These are phyloP conservation scores for Magnusiomyces ingens DNA, from an alignment of 1,139 yeast genomes.

Conservation along the genomic window DNA sequence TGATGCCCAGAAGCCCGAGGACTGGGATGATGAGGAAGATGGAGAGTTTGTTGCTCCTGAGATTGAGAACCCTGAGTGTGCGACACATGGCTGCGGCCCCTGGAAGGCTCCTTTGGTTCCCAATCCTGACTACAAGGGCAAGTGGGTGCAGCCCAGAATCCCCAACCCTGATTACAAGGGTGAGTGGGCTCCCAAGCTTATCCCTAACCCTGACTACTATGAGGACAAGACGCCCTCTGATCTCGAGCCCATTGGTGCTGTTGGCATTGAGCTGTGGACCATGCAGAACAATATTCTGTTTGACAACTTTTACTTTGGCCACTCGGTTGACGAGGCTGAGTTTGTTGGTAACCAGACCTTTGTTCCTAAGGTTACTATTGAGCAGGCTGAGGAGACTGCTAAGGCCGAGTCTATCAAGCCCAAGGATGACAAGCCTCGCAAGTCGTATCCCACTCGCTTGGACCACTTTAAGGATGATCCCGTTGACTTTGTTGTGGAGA, in stretches of 20 bases:
- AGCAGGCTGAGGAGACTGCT: conserved; percentile 36
- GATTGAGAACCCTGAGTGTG: conserved; percentile 68
- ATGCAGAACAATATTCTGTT: conserved; percentile 69
- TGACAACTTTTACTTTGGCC: conserved; percentile 82
- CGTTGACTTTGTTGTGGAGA: conserved; percentile 28
- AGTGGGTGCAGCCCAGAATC: conserved; percentile 64
- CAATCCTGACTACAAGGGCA: conserved; percentile 69
- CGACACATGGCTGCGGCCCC: conserved; percentile 65
- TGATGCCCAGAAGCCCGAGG: conserved; percentile 54
- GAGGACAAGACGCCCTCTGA: conserved; percentile 55
- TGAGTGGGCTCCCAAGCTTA: conserved; percentile 61
- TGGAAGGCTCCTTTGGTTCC: conserved; percentile 59
- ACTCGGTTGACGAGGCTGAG: conserved; percentile 77
- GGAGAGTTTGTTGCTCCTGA: conserved; percentile 74
- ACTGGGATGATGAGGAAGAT: conserved; percentile 85
- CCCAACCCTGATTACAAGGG: conserved; percentile 76
- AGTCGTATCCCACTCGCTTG: conserved; percentile 18
- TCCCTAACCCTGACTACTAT: conserved; percentile 63
- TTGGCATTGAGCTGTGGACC: conserved; percentile 90
- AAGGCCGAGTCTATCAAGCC: conserved; percentile 29
- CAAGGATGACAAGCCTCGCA: conserved; percentile 23
- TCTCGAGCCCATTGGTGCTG: conserved; percentile 64
- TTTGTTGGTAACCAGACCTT: conserved; percentile 70
- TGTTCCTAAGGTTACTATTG: conserved; percentile 53
- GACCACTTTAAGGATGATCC: conserved; percentile 34